Base-by-base conservation (phyloP, 805 yeast genomes). In the Cyberlindnera samutprakarnensis region DNA sequence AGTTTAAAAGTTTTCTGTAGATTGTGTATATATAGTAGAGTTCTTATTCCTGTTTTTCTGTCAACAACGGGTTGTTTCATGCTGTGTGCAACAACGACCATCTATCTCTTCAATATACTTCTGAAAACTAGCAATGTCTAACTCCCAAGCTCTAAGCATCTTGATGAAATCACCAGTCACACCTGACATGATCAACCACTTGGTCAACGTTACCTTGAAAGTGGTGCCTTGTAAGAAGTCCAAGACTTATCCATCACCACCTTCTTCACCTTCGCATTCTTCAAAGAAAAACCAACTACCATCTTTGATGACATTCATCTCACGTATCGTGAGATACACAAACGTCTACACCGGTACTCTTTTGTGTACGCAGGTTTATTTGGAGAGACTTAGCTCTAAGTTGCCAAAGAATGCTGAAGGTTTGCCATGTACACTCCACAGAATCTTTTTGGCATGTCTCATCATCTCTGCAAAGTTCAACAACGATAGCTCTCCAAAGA, bases 331-430 rank as follows among this genome's bases (percentile, higher is more conserved):
- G 23, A 68, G 82, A 51, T 72, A 78, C 61, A 77, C 87, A 19
- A 79, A 79, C 47, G 86, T 82, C n/a, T 77, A 80, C 56, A 77
- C 87, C 3, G 86, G 88, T 24, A 81, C 88, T 13, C 62, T 82
- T 43, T 69, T 82, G 71, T 66, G 85, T 11, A 78, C 90, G 4
- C 66, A 77, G 33, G 78, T 80, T 20, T 80, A 78, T 54, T 62
- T 82, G 53, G 72, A 76, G 46, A 65, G 75, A 46, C 61, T 82
- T 44, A 72, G 72, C 49, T 39, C 66, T 31, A 75, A 68, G 42
- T 61, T 82, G 31, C 90, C 90, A 32, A 61, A 64, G 36, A 81
- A 78, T 43, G 83, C 87, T 21, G 78, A 73, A 47, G 90, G 90
- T 20, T 61, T 79, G 41, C 82, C 88, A 27, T 80, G 88, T 43